A percentile compares a stretch with the other conserved stretches of the same genome.
phyloP scores from a whole-genome alignment of 2,329 filamentous ascomycete species.

The Verticillium nonalfalfae region DNA sequence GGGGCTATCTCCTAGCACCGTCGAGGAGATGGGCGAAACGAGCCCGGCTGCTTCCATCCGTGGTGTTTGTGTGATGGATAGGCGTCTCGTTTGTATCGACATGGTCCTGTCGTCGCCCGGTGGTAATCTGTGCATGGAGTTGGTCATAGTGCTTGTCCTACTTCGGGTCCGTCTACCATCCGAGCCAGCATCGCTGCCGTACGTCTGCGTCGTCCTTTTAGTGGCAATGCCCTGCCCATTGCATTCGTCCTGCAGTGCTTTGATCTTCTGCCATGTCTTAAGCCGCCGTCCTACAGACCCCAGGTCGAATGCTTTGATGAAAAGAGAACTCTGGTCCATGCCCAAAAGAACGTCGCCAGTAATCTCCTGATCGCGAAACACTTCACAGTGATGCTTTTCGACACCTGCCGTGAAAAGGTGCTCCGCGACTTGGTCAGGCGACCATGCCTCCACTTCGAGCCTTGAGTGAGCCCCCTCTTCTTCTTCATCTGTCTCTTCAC shows the following conservation, averaged over 20 bases:
- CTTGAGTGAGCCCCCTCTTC: slow-evolving; percentile 63
- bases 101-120: slow-evolving; percentile 36
- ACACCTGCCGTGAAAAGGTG: slow-evolving; percentile 82
- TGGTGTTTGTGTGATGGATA: slow-evolving; percentile 44
- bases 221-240: slow-evolving; percentile 40
- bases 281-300: slow-evolving; percentile 83
- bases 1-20: slow-evolving; percentile 34
- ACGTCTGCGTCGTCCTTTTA: slow-evolving; percentile 48
- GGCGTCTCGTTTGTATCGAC: slow-evolving; percentile 39
- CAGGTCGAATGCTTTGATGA: slow-evolving; percentile 91
- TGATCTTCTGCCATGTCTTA: slow-evolving; percentile 97
- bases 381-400: slow-evolving; percentile 84
- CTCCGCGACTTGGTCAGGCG: slow-evolving; percentile 75
- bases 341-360: slow-evolving; percentile 86
- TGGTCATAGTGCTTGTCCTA: slow-evolving; percentile 52
- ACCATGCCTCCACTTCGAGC: slow-evolving; percentile 74
- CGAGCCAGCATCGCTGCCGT: slow-evolving; percentile 52
- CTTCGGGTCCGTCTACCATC: slow-evolving; percentile 46
- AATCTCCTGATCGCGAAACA: slow-evolving; percentile 95
- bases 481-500: slow-evolving; percentile 92
- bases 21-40: slow-evolving; percentile 31
- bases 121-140: slow-evolving; percentile 32
- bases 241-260: slow-evolving; percentile 82
- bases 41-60: slow-evolving; percentile 38
- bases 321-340: slow-evolving; percentile 92